Evolutionary conservation across 495 filamentous ascomycete genomes (phyloP).

Genomic region (Pseudotulostoma volvatum): DNA sequence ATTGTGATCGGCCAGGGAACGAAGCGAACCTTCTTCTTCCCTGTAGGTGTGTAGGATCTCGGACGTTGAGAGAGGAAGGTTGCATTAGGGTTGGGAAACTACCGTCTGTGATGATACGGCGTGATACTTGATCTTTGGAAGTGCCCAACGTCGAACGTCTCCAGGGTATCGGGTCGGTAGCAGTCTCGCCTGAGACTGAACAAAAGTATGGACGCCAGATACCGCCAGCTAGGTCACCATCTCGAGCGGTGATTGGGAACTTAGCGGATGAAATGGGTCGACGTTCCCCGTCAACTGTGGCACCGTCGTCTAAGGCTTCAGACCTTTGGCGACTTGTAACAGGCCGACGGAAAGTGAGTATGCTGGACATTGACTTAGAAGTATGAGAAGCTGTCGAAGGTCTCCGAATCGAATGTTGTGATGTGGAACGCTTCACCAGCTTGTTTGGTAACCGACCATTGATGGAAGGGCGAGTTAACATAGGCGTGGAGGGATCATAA

Average conservation of each 20-base stretch:
- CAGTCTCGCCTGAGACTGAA: slow-evolving; percentile 17
- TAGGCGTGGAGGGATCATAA: slow-evolving; percentile 53
- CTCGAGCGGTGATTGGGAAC: neutral
- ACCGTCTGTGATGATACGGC: slow-evolving; percentile 10
- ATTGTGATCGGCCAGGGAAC: neutral
- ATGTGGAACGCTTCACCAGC: slow-evolving; percentile 67
- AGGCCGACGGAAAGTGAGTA: slow-evolving; percentile 51
- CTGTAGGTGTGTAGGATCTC: neutral
- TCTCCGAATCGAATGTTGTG: slow-evolving; percentile 33
- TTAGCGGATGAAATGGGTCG: neutral
- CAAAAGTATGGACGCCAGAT: slow-evolving; percentile 33
- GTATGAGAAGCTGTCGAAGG: slow-evolving; percentile 11
- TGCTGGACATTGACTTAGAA: slow-evolving; percentile 31
- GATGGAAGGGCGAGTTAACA: slow-evolving; percentile 29
- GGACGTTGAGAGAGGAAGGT: neutral
- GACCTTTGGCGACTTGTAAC: slow-evolving; percentile 80
- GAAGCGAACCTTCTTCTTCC: neutral
- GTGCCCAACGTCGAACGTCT: slow-evolving; percentile 20
- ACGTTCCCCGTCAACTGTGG: neutral
- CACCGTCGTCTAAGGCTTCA: slow-evolving; percentile 47
- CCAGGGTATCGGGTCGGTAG: slow-evolving; percentile 20
- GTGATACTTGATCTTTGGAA: slow-evolving; percentile 12
- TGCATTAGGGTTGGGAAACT: slow-evolving; percentile 3
- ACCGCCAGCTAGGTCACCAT: slow-evolving; percentile 1
- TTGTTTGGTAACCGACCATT: slow-evolving; percentile 56